Conservation (phyloP, 352 stramenopile genomes). For the Blastocystis sp. region DNA sequence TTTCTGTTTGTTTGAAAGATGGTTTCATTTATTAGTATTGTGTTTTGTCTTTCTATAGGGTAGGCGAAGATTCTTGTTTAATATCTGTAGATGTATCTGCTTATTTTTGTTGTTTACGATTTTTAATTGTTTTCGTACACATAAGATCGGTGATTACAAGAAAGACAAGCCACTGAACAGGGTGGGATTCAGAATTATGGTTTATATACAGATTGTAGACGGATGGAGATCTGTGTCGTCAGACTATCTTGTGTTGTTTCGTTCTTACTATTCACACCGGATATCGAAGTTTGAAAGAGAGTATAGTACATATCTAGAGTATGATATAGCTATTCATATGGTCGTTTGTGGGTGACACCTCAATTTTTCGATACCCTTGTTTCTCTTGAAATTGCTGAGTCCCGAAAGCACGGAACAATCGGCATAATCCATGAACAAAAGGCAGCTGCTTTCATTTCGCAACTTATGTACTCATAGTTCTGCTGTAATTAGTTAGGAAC, state of each 20-base stretch:
- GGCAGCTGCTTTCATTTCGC: background rate
- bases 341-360: conserved; percentile 23
- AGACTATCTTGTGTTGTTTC: background rate
- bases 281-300: conserved; percentile 18
- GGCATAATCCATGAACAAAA: background rate
- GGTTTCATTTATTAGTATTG: no score
- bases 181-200: background rate
- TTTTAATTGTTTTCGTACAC: background rate
- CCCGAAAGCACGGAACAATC: background rate
- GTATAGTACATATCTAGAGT: background rate
- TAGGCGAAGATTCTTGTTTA: background rate
- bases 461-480: conserved; percentile 1
- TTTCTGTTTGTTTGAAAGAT: no score
- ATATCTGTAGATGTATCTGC: background rate
- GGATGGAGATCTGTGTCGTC: background rate
- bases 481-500: background rate
- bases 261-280: background rate
- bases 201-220: background rate
- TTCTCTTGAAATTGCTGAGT: background rate
- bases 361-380: conserved; percentile 22
- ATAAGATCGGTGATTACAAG: background rate
- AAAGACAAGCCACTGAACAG: background rate
- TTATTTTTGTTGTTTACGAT: background rate
- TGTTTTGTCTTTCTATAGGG: no score
- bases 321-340: conserved; percentile 1